Evolutionary conservation across 495 filamentous ascomycete species (phyloP), one percentile per base, ranked within the genome.

Genomic region (Neurospora sp.): DNA sequence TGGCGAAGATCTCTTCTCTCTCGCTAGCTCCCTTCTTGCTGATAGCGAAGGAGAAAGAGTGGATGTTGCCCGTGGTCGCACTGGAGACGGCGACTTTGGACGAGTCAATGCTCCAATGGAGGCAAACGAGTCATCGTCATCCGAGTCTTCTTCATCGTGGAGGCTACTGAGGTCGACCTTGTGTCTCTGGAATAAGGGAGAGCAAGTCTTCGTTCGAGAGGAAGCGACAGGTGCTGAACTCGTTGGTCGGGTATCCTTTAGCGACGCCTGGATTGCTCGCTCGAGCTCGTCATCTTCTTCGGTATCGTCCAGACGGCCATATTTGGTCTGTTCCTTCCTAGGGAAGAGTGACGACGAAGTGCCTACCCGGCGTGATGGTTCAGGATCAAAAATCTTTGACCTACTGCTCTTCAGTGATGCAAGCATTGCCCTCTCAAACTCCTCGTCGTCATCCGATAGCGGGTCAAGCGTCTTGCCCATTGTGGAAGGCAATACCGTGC

Each of bases 51-150:
- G 12, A 1, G 39, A 20, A 0, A 27, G n/a, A 6, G 39, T 47
- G 0, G 47, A 5, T 0, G 39, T 20, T 35, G 47, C 47, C 59
- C 12, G 37, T 0, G 8, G n/a, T 53, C 20, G 18, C 59, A 39
- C 2, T 0, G 27, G 38, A 0, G 22, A 68, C 0, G 59, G 18
- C 5, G 40, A 45, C 12, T n/a, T 70, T 40, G 2, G 44, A 20
- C 44, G 74, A 39, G 18, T 41, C 38, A 65, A 65, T 37, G 53
- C 27, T 9, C 53, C 53, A 7, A 65, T 65, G 4, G 71, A 71
- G 27, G n/a, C 44, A 22, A 77, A 77, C 8, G 74, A 74, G 35
- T 77, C 75, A 3, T 72, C 74, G 71, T 74, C 69, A 39, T 65
- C 44, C 39, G 38, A 71, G 38, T 27, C 69, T 12, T 40, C 61